Evolutionary conservation across 2,329 filamentous ascomycete species (phyloP), one percentile per base, ranked within the genome.

Genomic region (Didymella pinodella): DNA sequence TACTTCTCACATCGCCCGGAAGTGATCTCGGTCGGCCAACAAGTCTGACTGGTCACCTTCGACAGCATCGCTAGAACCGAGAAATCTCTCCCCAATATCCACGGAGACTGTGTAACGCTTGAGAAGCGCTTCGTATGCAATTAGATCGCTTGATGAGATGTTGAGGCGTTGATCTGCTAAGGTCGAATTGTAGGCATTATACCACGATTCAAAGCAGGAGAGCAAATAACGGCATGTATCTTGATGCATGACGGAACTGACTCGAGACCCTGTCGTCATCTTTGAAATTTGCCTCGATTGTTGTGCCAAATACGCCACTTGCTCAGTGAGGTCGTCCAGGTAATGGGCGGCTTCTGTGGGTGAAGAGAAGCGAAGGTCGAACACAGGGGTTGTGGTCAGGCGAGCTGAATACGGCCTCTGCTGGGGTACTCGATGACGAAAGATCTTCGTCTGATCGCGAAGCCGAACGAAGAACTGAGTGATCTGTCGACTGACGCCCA

Each of bases 181-280:
- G 3, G 53, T 61, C 4, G 58, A 54, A 11, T 47, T 40, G 53
- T 28, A 61, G 25, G 53, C 48, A 22, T 45, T 43, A 26, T n/a
- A 44, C 58, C 53, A 61, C 14, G 53, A 48, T 6, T 61, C 53
- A 8, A 57, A 47, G 44, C 53, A 49, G 22, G 48, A 43, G 20
- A 53, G 48, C 10, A 57, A 10, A 44, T 57, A 61, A 12, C 22
- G 43, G 22, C 44, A 51, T 22, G 48, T 32, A 4, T 61, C 31
- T 8, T 31, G n/a, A 6, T 48, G 32, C 20, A 49, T 29, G 10
- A 18, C 26, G 1, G 20, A 4, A 40, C 36, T 40, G n/a, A 40
- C 36, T 10, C 50, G 45, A 3, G 48, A 36, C 14, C 26, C 40
- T n/a, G 8, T 49, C n/a, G 52, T 40, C 16, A 45, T 40, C 2